Percentiles rank a stretch among this genome's conserved stretches.
Conservation (phyloP, 495 filamentous ascomycete genomes). For the Penicillium tannophilum region DNA sequence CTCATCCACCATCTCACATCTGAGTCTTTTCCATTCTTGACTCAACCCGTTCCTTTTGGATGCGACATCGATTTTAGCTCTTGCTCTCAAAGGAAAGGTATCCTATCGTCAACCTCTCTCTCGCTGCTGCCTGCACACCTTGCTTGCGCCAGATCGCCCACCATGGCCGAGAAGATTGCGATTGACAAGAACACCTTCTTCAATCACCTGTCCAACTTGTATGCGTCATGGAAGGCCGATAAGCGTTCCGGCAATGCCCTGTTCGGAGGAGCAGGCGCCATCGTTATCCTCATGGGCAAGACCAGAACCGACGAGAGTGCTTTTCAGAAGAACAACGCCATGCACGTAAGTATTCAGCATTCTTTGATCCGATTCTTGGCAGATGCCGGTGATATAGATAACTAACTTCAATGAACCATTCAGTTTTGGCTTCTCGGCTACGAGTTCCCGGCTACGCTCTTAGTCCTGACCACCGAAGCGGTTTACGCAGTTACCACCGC, state of each 20-base stretch:
- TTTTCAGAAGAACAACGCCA: constrained; percentile 92
- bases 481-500: constrained; percentile 91
- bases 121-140: constrained; percentile 20
- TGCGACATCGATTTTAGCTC: constrained; percentile 1
- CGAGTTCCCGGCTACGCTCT: constrained; percentile 94
- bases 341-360: constrained; percentile 69
- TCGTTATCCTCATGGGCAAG: constrained; percentile 91
- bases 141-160: constrained; percentile 23
- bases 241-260: constrained; percentile 75
- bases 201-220: constrained; percentile 82
- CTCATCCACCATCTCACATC: constrained; percentile 1
- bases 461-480: constrained; percentile 84
- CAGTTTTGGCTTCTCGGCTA: constrained; percentile 99
- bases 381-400: constrained; percentile 4
- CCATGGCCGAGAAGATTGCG: constrained; percentile 69
- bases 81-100: background rate
- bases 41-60: background rate
- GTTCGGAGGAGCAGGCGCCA: constrained; percentile 81
- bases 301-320: constrained; percentile 74
- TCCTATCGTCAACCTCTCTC: constrained; percentile 11
- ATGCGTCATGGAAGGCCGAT: constrained; percentile 92
- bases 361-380: background rate
- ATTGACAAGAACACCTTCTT: constrained; percentile 93
- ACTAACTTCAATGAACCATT: constrained; percentile 5
- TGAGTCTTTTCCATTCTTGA: background rate